Evolutionary conservation across 495 filamentous ascomycete species (phyloP).

Genomic region (Pseudomonodictys pantanalensis): DNA sequence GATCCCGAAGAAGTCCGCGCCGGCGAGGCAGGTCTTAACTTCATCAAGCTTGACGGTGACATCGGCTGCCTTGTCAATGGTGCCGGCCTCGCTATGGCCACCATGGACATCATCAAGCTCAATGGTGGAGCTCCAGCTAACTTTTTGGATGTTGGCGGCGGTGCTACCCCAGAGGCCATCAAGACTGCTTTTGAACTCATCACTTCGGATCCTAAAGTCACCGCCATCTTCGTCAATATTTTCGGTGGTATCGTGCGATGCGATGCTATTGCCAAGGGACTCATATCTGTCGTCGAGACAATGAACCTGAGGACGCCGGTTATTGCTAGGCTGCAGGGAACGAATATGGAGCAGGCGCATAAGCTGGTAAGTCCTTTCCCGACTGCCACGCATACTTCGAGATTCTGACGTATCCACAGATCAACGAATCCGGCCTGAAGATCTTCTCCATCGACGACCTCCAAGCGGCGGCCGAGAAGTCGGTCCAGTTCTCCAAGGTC

Average conservation of each 20-base stretch:
- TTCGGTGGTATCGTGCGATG: constrained; percentile 98
- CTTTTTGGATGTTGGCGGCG: constrained; percentile 97
- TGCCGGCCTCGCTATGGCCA: constrained; percentile 98
- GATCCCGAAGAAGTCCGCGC: constrained; percentile 97
- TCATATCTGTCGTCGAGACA: constrained; percentile 88
- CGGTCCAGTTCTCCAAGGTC: constrained; percentile 97
- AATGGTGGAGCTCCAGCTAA: constrained; percentile 96
- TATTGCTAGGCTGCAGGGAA: constrained; percentile 93
- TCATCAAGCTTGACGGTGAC: constrained; percentile 99
- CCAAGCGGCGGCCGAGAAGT: constrained; percentile 95
- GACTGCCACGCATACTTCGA: neutral
- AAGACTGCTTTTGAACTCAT: constrained; percentile 97
- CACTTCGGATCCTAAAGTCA: constrained; percentile 96
- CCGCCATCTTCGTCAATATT: constrained; percentile 99
- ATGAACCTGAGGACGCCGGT: constrained; percentile 96
- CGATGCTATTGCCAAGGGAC: constrained; percentile 93
- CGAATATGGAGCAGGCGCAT: constrained; percentile 97
- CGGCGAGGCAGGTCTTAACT: constrained; percentile 90
- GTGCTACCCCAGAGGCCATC: constrained; percentile 94
- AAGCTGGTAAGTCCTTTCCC: constrained; percentile 59
- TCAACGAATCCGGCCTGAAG: constrained; percentile 97
- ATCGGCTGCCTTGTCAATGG: constrained; percentile 99
- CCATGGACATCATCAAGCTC: constrained; percentile 99
- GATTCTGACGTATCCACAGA: constrained; percentile 43
- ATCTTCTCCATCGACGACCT: constrained; percentile 99